phyloP scores from a whole-genome alignment of 768 basidiomycete genomes.

The Boletus sp. region DNA sequence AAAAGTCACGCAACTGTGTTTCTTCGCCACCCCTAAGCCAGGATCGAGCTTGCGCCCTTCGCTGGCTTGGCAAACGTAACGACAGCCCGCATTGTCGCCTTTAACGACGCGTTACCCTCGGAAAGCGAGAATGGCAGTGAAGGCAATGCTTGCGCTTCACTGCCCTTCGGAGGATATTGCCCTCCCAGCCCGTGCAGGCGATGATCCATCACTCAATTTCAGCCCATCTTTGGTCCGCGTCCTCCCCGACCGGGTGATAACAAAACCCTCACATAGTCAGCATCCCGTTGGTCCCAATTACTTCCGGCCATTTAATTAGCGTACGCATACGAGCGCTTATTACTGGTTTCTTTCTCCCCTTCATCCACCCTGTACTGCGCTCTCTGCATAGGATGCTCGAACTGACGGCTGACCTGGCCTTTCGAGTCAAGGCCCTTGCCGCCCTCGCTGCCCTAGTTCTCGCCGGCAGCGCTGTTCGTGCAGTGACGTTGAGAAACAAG shows the following conservation, averaged over 20 bases:
- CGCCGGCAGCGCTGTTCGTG: slow-evolving; percentile 6
- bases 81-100: background rate
- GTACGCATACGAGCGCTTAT: background rate
- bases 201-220: background rate
- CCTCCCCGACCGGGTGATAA: background rate
- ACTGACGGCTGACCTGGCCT: background rate
- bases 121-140: background rate
- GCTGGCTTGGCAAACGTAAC: background rate
- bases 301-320: slow-evolving; percentile 12
- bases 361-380: background rate
- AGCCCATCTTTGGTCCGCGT: background rate
- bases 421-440: slow-evolving; percentile 17
- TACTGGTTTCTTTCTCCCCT: background rate
- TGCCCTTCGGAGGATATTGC: background rate
- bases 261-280: background rate
- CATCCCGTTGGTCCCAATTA: background rate
- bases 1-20: background rate
- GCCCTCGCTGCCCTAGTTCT: slow-evolving; percentile 18
- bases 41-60: background rate
- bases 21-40: too few relatives aligned
- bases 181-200: background rate
- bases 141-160: background rate
- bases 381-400: slow-evolving; percentile 7
- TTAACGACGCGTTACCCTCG: background rate
- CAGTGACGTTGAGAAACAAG: slow-evolving; percentile 4